These are phyloP conservation scores for Aspergillus sp. DNA, from an alignment of 2,329 filamentous ascomycete species.

Conservation along the genomic window DNA sequence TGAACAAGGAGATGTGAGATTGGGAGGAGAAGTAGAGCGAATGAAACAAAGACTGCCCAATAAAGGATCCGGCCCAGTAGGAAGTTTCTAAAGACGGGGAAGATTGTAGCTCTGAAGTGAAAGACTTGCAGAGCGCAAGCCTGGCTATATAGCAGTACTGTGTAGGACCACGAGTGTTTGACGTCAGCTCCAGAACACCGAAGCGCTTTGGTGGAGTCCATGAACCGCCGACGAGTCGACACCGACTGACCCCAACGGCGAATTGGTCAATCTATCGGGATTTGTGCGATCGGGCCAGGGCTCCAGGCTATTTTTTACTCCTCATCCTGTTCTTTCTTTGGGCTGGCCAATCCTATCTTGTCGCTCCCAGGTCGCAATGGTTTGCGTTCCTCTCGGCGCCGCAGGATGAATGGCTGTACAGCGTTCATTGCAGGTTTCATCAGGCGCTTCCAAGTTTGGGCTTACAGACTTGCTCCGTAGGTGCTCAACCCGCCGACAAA, in stretches of 20 bases:
- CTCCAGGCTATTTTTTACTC: neutral
- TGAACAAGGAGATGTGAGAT: neutral
- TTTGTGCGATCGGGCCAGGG: constrained; percentile 1
- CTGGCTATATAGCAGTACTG: neutral
- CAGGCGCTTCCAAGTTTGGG: neutral
- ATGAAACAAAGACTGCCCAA: neutral
- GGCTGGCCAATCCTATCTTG: constrained; percentile 5
- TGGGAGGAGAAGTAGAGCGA: neutral
- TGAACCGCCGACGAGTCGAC: neutral
- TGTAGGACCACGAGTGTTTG: constrained; percentile 8
- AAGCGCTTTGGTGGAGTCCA: constrained; percentile 15
- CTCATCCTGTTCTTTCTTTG: neutral
- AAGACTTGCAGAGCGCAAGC: neutral
- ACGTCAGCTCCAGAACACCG: constrained; percentile 18
- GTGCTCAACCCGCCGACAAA: neutral
- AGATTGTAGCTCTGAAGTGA: neutral
- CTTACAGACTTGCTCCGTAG: neutral
- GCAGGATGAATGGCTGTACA: neutral
- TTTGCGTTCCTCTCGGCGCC: constrained; percentile 3
- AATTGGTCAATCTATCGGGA: neutral
- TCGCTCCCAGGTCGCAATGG: neutral
- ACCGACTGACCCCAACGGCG: neutral
- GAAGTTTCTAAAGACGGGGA: neutral
- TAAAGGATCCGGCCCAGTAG: neutral
- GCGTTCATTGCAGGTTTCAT: neutral